Conservation (phyloP, 176 grass and related monocot species). For the Carex scoparia region DNA sequence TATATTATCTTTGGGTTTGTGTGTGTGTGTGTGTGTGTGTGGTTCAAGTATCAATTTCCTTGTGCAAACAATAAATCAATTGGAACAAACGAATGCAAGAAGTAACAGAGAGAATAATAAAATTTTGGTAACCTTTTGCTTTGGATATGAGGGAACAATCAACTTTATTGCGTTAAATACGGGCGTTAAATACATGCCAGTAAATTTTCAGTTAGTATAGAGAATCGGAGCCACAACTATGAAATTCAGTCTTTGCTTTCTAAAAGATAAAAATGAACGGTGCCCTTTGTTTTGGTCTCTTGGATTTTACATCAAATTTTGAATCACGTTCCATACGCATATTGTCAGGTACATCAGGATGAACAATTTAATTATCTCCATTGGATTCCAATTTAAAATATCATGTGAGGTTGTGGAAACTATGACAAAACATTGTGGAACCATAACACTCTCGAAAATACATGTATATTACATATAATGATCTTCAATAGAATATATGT, state of each 20-base stretch:
- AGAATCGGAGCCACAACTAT: neutral
- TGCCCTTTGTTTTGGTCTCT: neutral
- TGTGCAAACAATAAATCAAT: neutral
- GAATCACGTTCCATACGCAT: neutral
- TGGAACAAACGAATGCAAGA: neutral
- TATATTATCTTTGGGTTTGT: neutral
- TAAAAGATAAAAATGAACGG: neutral
- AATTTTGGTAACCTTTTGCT: neutral
- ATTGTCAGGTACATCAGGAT: neutral
- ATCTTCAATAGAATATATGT: neutral
- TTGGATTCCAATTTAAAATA: neutral
- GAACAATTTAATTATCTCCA: neutral
- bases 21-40: neutral
- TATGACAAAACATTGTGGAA: neutral
- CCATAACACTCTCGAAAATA: neutral
- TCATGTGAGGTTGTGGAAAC: neutral
- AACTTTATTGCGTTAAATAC: neutral
- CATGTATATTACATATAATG: neutral
- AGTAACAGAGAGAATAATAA: neutral
- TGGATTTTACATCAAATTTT: neutral
- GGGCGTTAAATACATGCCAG: neutral
- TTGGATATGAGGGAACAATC: neutral
- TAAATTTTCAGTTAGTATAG: neutral
- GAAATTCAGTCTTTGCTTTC: neutral
- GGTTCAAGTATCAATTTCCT: neutral